Conservation (phyloP, 1,284 basidiomycete species). For the Meripilus lineatus region DNA sequence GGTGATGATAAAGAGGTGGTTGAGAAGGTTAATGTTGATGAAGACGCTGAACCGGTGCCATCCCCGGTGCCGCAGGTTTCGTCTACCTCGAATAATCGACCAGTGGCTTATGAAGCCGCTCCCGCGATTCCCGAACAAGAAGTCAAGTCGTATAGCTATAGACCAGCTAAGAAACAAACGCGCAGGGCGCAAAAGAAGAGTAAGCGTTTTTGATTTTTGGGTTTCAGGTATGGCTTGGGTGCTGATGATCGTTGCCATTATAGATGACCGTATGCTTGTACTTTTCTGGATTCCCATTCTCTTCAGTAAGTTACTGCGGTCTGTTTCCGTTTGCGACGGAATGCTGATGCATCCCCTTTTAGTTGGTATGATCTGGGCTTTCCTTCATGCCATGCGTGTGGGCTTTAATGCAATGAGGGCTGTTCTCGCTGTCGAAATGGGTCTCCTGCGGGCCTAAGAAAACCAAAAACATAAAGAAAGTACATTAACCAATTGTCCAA, state of each 20-base stretch:
- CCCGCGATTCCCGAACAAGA: conserved; percentile 53
- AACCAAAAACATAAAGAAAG: too few relatives aligned
- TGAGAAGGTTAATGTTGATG: conserved; percentile 4
- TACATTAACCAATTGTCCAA: too few relatives aligned
- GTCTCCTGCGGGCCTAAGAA: conserved; percentile 22
- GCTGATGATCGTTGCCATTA: conserved; percentile 9
- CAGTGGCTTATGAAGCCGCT: conserved; percentile 43
- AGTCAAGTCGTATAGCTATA: conserved; percentile 61
- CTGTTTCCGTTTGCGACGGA: conserved; percentile 3
- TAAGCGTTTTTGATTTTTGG: conserved; percentile 27
- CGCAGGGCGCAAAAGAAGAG: conserved; percentile 65
- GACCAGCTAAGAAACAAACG: conserved; percentile 47
- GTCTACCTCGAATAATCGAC: conserved; percentile 4
- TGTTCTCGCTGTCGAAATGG: conserved; percentile 43
- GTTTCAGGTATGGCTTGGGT: conserved; percentile 7
- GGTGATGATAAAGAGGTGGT: conserved; percentile 12
- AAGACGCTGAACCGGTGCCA: conserved; percentile 13
- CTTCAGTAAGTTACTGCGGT: conserved; percentile 48
- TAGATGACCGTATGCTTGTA: conserved; percentile 90
- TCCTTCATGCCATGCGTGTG: conserved; percentile 53
- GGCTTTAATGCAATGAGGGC: conserved; percentile 50
- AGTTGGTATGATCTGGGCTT: conserved; percentile 69
- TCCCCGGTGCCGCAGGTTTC: conserved; percentile 10
- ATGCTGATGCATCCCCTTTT: conserved; percentile 14
- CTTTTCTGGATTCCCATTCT: conserved; percentile 94